A percentile compares a stretch with the other conserved stretches of the same genome.
Conservation (phyloP, 257 asterid genomes). For the Ligustrum vulgare region DNA sequence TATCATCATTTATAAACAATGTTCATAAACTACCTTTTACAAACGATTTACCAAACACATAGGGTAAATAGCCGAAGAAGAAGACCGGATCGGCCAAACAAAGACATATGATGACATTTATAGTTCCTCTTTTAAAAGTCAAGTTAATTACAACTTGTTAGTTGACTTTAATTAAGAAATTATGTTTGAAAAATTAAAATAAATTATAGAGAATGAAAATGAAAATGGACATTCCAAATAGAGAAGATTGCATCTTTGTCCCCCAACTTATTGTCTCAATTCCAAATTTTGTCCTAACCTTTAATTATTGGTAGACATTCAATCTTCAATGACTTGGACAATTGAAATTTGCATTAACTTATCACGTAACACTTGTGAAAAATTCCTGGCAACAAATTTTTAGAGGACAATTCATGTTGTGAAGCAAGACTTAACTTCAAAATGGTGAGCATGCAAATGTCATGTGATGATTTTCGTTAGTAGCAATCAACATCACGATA, state of each 20-base stretch:
- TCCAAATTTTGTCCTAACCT: background rate
- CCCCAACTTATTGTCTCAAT: background rate
- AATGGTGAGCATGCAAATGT: no score
- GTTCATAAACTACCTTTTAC: no score
- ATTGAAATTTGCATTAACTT: background rate
- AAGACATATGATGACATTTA: background rate
- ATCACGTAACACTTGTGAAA: background rate
- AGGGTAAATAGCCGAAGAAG: background rate
- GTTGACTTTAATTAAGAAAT: background rate
- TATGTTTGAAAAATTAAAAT: background rate
- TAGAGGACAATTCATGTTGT: no score
- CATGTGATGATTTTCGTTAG: background rate
- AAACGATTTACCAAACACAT: no score
- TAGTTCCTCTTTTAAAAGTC: background rate
- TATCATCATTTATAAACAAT: no score
- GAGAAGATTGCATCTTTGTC: background rate
- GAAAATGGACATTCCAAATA: background rate
- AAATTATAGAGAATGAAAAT: background rate
- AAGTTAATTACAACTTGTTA: background rate
- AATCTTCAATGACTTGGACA: no score
- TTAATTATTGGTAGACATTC: background rate
- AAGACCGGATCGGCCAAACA: background rate
- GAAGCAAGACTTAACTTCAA: background rate
- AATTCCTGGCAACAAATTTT: background rate
- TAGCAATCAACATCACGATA: background rate